Evolutionary conservation across 306 rosid species (phyloP).

Genomic region (Sicyos baderoa): DNA sequence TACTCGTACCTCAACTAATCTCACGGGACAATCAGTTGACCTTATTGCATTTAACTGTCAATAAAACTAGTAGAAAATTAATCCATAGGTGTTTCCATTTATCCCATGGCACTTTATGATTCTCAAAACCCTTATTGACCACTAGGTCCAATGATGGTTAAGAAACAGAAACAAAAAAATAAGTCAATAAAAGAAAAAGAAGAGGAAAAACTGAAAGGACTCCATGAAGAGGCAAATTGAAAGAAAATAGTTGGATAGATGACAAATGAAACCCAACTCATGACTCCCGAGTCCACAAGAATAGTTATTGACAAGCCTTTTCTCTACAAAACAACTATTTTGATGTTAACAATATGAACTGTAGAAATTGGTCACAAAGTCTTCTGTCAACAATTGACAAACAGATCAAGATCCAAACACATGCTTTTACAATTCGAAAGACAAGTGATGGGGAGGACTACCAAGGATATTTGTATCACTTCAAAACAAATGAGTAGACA

Average conservation of each 20-base stretch:
- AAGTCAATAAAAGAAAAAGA: not conserved
- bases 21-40: too few relatives aligned
- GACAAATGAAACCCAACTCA: not conserved
- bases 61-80: too few relatives aligned
- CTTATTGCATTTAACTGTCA: too few relatives aligned
- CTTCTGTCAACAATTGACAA: not conserved
- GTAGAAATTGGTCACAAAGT: not conserved
- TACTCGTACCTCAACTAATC: too few relatives aligned
- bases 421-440: not conserved
- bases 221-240: conserved; percentile 4
- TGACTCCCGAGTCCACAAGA: not conserved
- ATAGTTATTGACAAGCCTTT: not conserved
- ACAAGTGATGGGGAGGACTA: not conserved
- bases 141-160: too few relatives aligned
- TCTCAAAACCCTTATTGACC: too few relatives aligned
- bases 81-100: too few relatives aligned
- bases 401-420: conserved; percentile 5
- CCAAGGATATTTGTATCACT: not conserved
- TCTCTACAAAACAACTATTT: not conserved
- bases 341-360: not conserved
- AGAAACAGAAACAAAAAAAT: not conserved
- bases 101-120: too few relatives aligned
- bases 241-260: not conserved
- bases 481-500: not conserved
- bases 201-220: not conserved